phyloP scores from a whole-genome alignment of 352 stramenopile genomes.

The Phytophthora constricta region DNA sequence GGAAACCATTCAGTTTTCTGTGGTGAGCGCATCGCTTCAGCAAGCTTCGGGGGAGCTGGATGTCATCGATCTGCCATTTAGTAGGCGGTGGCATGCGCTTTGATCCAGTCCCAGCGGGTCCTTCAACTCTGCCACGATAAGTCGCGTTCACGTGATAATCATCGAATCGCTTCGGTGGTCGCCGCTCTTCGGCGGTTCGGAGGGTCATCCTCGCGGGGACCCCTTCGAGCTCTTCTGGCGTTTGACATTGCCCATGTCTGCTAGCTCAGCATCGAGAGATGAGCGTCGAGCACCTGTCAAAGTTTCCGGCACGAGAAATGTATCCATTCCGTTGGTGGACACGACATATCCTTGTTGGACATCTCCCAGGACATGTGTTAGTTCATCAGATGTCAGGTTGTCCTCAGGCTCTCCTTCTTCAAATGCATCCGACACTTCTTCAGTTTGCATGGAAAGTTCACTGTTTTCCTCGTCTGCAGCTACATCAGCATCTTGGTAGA shows the following conservation, averaged over 20 bases:
- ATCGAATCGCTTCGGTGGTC: not conserved
- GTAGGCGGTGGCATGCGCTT: too few relatives aligned
- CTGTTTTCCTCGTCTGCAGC: too few relatives aligned
- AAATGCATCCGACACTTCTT: too few relatives aligned
- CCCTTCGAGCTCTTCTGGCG: not conserved
- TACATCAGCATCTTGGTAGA: not conserved
- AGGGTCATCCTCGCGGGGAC: slow-evolving; percentile 3
- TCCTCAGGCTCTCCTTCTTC: not conserved
- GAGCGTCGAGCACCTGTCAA: not conserved
- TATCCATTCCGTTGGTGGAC: slow-evolving; percentile 5
- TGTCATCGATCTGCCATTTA: slow-evolving; percentile 9
- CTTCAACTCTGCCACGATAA: slow-evolving; percentile 1
- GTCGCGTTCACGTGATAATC: slow-evolving; percentile 14
- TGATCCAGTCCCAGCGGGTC: too few relatives aligned
- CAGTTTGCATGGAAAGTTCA: too few relatives aligned
- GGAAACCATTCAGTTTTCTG: not conserved
- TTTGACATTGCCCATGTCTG: slow-evolving; percentile 7
- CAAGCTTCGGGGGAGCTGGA: slow-evolving; percentile 1
- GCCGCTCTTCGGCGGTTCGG: not conserved
- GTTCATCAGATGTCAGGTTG: not conserved
- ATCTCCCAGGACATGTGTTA: not conserved
- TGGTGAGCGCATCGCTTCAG: not conserved
- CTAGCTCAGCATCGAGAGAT: slow-evolving; percentile 15
- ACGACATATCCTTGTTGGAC: not conserved
- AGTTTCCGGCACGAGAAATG: slow-evolving; percentile 5